Evolutionary conservation across 192 early-diverging fungal species (phyloP).

Genomic region (Paraglomus brasilianum): DNA sequence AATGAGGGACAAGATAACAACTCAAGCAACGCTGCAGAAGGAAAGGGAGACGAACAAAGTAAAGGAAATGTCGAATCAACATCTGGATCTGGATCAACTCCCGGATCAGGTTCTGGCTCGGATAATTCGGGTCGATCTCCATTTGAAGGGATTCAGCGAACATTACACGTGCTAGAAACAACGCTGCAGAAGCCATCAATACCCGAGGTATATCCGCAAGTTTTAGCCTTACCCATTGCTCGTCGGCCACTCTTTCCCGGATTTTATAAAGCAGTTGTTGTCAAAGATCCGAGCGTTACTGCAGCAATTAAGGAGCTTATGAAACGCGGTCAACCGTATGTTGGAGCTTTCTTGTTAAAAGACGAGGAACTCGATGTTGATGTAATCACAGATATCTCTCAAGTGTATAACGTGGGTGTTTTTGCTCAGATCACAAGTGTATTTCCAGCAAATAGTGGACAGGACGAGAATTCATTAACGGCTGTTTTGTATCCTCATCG

Average conservation of each 20-base stretch:
- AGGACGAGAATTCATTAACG: constrained; percentile 79
- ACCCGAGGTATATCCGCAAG: constrained; percentile 90
- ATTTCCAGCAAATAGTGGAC: constrained; percentile 72
- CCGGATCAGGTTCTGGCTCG: constrained; percentile 38
- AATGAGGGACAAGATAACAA: constrained; percentile 3
- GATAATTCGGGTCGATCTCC: constrained; percentile 28
- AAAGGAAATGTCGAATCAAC: constrained; percentile 26
- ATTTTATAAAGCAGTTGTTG: constrained; percentile 97
- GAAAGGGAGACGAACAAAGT: constrained; percentile 23
- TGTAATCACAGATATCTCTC: constrained; percentile 66
- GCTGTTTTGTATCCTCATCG: constrained; percentile 96
- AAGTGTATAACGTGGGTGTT: constrained; percentile 90
- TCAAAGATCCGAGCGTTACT: constrained; percentile 92
- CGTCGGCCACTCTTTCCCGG: constrained; percentile 94
- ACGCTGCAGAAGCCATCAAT: constrained; percentile 74
- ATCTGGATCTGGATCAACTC: constrained; percentile 35
- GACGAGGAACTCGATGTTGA: constrained; percentile 88
- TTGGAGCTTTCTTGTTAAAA: constrained; percentile 92
- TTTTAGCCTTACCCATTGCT: constrained; percentile 91
- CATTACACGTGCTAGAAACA: constrained; percentile 62
- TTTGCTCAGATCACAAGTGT: constrained; percentile 97
- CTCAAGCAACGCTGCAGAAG: constrained; percentile 10
- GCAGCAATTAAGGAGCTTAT: constrained; percentile 89
- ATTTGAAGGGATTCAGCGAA: constrained; percentile 45
- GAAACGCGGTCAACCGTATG: constrained; percentile 92